Evolutionary conservation across 2,329 filamentous ascomycete genomes (phyloP), one percentile per base, ranked within the genome.

Genomic region (Boeremia lycopersici): DNA sequence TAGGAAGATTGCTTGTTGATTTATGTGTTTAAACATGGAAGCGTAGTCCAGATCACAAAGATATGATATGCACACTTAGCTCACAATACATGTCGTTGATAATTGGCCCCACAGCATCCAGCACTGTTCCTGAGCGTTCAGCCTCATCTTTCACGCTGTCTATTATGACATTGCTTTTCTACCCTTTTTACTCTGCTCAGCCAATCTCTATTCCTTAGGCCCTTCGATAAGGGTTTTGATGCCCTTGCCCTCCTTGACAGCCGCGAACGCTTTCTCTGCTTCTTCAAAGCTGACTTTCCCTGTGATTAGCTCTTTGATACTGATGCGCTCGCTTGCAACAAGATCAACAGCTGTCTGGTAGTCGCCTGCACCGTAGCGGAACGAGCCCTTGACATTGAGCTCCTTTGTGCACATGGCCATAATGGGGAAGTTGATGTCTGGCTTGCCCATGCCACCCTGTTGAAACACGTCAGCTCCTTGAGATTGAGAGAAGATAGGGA

Each of bases 331-430:
- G 25, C 78, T 82, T 7, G 84, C 82, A 1, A 96, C 86, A 57
- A 98, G 81, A 60, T 91, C 86, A 40, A 97, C 82, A 4, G 91
- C 91, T 6, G 93, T 84, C 72, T 87, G 84, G 77, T 97, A 98
- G 76, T 97, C 93, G 17, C 93, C 93, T 49, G 86, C 84, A 3
- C 88, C 88, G 76, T 98, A 98, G 34, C 93, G 86, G 82, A 98
- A 98, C 59, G 88, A 93, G 19, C 93, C 93, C 71, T 89, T 90
- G 41, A 90, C 83, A 10, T 88, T 96, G 46, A 96, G 81, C 80
- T 98, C 93, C 79, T 97, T 97, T 45, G 87, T 83, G 74, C 92
- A 96, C 71, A 96, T 82, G 5, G 90, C 89, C 84, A 93, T 90
- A 73, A 98, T 96, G 46, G 93, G 93, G 80, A 97, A 96, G 8